Base-by-base conservation (phyloP, 2,329 filamentous ascomycete genomes). In the Celoporthe dispersa region DNA sequence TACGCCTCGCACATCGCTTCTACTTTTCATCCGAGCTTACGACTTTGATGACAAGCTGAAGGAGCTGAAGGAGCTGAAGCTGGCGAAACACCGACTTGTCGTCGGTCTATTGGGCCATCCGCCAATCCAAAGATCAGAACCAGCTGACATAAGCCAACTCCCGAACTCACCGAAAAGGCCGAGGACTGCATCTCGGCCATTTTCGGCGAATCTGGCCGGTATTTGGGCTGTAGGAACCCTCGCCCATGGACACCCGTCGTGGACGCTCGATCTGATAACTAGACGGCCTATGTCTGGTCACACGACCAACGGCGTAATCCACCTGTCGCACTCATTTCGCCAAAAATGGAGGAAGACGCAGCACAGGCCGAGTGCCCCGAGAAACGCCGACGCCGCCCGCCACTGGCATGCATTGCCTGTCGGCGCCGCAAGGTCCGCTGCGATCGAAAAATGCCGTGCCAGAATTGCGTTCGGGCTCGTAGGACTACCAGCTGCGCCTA, bases 341-440 rank as follows among this genome's bases (percentile, higher is more conserved):
- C 31, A 25, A 25, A 16, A 64, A 39, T 55, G 63, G 63, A 53
- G 63, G 63, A 28, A 35, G 41, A 60, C 39, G 51, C 39, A 60
- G 16, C 35, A 33, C 12, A 41, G 39, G 55, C 33, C 35, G 64
- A 37, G 16, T 3, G 16, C 22, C 44, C 53, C 51, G 72, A 70
- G 57, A 69, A 72, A 55, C 73, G 74, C 44, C 75, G 74, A 67
- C 74, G 60, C 64, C 68, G 55, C 39, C 70, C 59, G 63, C 60
- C 62, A 61, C 48, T 68, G 74, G 67, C 82, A 0, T 84, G 83
- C 70, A 76, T 79, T 9, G 76, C 81, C 5, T 84, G 83, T 69
- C 76, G 83, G 12, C 78, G 76, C n/a, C 80, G 83, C 64, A 84
- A 84, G 72, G 79, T 84, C 28, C 77, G 79, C 19, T 84, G 83